These are phyloP conservation scores for Erysimum cheiri DNA, from an alignment of 441 rosid genomes.

Conservation along the genomic window DNA sequence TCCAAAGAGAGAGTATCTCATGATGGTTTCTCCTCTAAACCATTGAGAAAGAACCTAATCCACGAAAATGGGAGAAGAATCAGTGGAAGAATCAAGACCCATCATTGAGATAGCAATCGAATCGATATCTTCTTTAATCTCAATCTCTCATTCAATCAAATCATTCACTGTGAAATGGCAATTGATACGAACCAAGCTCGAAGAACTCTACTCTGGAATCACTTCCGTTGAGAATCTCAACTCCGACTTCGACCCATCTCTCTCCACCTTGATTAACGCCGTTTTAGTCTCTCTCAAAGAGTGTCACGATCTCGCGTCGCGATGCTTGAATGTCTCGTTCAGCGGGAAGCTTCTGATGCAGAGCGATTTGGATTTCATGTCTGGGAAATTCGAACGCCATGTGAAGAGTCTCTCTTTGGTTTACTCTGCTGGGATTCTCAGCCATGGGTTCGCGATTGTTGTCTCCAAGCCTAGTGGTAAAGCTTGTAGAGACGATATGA, in stretches of 20 bases:
- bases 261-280: conserved; percentile 54
- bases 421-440: conserved; percentile 65
- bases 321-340: conserved; percentile 75
- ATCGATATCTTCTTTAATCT: conserved; percentile 65
- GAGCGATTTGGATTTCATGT: conserved; percentile 79
- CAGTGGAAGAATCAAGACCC: conserved; percentile 36
- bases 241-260: conserved; percentile 54
- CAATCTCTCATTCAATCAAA: conserved; percentile 68
- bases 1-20: not conserved
- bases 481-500: conserved; percentile 77
- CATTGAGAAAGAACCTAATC: conserved; percentile 15
- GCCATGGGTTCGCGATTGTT: conserved; percentile 68
- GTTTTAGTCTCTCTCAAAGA: conserved; percentile 50
- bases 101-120: conserved; percentile 56
- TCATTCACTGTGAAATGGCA: conserved; percentile 85
- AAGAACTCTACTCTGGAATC: conserved; percentile 65
- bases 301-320: conserved; percentile 65
- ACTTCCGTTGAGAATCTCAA: conserved; percentile 57
- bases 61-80: conserved; percentile 56
- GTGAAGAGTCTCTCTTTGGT: conserved; percentile 61
- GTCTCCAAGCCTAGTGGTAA: conserved; percentile 70
- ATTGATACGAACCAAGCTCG: conserved; percentile 64
- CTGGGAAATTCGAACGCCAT: conserved; percentile 57
- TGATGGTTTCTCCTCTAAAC: conserved; percentile 51
- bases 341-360: conserved; percentile 96